A percentile compares a stretch with the other conserved stretches of the same genome.
Conservation (phyloP, 306 rosid species). For the Hippophae gyantsensis region DNA sequence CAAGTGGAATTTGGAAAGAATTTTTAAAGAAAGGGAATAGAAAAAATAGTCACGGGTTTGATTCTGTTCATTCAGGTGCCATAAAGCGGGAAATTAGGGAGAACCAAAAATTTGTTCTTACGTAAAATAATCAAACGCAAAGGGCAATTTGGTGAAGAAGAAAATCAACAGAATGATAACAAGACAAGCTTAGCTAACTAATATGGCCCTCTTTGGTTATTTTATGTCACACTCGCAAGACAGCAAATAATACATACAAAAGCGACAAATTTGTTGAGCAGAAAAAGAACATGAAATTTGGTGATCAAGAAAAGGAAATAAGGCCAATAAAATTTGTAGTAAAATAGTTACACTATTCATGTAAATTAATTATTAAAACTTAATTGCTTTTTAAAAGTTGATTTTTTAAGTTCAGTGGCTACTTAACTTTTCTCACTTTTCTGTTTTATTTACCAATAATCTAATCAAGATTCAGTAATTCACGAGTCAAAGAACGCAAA, state of each 20-base stretch:
- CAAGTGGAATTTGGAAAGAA: neutral
- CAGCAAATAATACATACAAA: slow-evolving; percentile 7
- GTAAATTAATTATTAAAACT: too few relatives aligned
- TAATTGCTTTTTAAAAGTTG: too few relatives aligned
- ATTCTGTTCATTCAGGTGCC: slow-evolving; percentile 45
- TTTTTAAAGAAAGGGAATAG: slow-evolving; percentile 1
- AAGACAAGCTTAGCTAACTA: slow-evolving; percentile 26
- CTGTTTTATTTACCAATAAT: too few relatives aligned
- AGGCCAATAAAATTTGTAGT: too few relatives aligned
- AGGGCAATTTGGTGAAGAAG: slow-evolving; percentile 16
- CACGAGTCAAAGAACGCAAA: too few relatives aligned
- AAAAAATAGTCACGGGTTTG: slow-evolving; percentile 57
- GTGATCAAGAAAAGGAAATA: neutral
- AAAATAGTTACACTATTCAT: too few relatives aligned
- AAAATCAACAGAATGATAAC: neutral
- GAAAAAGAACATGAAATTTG: neutral
- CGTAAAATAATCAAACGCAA: slow-evolving; percentile 7
- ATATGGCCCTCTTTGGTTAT: slow-evolving; percentile 18
- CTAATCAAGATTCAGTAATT: too few relatives aligned
- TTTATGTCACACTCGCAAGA: slow-evolving; percentile 6
- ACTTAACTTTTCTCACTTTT: too few relatives aligned
- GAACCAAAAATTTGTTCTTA: slow-evolving; percentile 8
- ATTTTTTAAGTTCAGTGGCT: too few relatives aligned
- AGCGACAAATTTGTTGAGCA: neutral
- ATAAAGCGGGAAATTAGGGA: slow-evolving; percentile 9